Evolutionary conservation across 805 yeast genomes (phyloP).

Genomic region (Saccharomycopsis selenospora): DNA sequence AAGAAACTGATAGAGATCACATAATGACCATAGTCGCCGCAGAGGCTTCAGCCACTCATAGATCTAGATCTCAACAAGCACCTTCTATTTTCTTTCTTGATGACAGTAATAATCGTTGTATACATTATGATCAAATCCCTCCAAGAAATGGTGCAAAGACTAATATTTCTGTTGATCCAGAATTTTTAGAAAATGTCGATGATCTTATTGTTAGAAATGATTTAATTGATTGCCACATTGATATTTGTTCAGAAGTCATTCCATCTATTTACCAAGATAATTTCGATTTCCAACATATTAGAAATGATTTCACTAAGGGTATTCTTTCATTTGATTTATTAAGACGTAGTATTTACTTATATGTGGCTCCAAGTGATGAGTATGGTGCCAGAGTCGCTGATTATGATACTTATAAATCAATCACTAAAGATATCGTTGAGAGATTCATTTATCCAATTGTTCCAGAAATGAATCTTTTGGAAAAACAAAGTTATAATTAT

Average conservation of each 20-base stretch:
- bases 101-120: slow-evolving; percentile 66
- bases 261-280: slow-evolving; percentile 95
- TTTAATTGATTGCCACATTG: slow-evolving; percentile 92
- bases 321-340: slow-evolving; percentile 84
- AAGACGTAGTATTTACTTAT: slow-evolving; percentile 86
- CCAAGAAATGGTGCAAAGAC: slow-evolving; percentile 40
- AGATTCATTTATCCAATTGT: slow-evolving; percentile 91
- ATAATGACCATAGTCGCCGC: slow-evolving; percentile 91
- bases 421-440: slow-evolving; percentile 81
- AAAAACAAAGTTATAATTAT: slow-evolving; percentile 67
- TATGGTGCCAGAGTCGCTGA: slow-evolving; percentile 89
- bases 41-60: slow-evolving; percentile 75
- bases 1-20: slow-evolving; percentile 75
- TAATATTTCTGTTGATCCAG: slow-evolving; percentile 68
- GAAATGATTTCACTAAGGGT: slow-evolving; percentile 86
- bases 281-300: slow-evolving; percentile 82
- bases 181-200: slow-evolving; percentile 63
- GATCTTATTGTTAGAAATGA: slow-evolving; percentile 84
- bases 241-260: slow-evolving; percentile 89
- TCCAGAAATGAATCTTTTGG: slow-evolving; percentile 74
- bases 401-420: slow-evolving; percentile 87
- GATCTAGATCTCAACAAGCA: slow-evolving; percentile 65
- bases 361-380: slow-evolving; percentile 58
- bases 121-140: slow-evolving; percentile 77
- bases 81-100: slow-evolving; percentile 74